Percentiles rank a stretch among this genome's conserved stretches.
Conservation (phyloP, 495 filamentous ascomycete genomes). For the Hypoxylon lienhwacheense region DNA sequence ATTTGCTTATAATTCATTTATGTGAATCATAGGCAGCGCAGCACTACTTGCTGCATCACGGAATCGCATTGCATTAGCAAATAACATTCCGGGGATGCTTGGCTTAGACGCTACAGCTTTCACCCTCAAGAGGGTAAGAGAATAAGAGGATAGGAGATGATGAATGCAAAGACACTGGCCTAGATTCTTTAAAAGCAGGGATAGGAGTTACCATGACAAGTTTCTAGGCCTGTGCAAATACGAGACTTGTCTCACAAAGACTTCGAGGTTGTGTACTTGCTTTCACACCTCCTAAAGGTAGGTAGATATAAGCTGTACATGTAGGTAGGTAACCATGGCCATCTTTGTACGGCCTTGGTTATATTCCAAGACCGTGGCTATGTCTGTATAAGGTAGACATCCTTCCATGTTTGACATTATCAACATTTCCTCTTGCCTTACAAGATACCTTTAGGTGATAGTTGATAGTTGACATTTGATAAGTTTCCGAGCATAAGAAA, state of each 20-base stretch:
- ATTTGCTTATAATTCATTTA: too few relatives aligned
- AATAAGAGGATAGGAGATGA: too few relatives aligned
- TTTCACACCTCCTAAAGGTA: too few relatives aligned
- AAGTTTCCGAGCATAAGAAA: not conserved
- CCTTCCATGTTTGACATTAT: constrained; percentile 1
- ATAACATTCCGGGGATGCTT: constrained; percentile 3
- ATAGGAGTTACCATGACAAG: not conserved
- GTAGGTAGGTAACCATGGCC: not conserved
- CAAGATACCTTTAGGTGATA: not conserved
- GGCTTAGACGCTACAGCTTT: constrained; percentile 2
- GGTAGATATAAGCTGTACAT: too few relatives aligned
- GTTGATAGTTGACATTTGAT: too few relatives aligned
- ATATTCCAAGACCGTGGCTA: not conserved
- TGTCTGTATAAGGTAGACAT: not conserved
- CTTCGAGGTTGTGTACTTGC: constrained; percentile 1
- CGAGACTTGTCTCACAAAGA: constrained; percentile 1
- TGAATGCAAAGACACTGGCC: not conserved
- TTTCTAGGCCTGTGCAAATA: constrained; percentile 2
- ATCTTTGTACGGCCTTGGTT: constrained; percentile 4
- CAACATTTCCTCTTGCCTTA: constrained; percentile 9
- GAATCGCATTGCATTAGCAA: not conserved
- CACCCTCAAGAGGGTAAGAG: constrained; percentile 1
- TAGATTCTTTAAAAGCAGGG: not conserved
- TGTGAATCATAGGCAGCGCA: too few relatives aligned
- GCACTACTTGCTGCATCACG: not conserved